Base-by-base conservation (phyloP, 345 rosid species). In the Rhodomyrtus tomentosa region DNA sequence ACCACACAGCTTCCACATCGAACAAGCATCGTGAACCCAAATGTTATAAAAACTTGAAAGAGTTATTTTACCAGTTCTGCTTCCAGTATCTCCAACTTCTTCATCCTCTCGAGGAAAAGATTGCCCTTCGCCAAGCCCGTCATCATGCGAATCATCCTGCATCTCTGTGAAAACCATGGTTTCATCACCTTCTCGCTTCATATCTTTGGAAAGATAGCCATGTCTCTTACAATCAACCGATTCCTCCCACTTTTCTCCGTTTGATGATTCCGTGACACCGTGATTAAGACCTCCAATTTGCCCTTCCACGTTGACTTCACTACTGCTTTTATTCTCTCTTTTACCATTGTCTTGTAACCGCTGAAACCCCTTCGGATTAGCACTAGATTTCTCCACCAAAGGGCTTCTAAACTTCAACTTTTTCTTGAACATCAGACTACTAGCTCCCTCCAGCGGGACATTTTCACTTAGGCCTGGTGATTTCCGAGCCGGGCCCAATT, bases 361-460 rank as follows among this genome's bases (percentile, higher is more conserved):
- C 88, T 82, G 85, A 96, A 95, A 10, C 96, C 98, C 88, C 88
- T 91, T 4, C 80, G 90, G 56, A 76, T 84, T 21, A 51, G 82
- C 4, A 83, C 89, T 56, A 68, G 83, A 83, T 5, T 82, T 54
- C 52, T 76, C 83, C 86, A 48, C 62, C 0, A 87, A 83, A 3
- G 89, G 89, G 22, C 85, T 83, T 84, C 87, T 90, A 85, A 92
- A 94, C 85, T 87, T 93, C 20, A 84, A 83, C 85, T 93, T 96
- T 83, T 92, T 94, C 88, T 91, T 92, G 82, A 92, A 89, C 84
- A 89, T 81, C 89, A 93, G 86, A 13, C 80, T 83, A 54, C 86
- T 86, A 79, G 80, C 84, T 49, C 82, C 87, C 85, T 82, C 92
- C 13, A 85, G 80, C 24, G 58, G 45, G 36, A 72, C 88, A 80